Conservation (phyloP, 2,329 filamentous ascomycete genomes). For the Fusarium sp. region DNA sequence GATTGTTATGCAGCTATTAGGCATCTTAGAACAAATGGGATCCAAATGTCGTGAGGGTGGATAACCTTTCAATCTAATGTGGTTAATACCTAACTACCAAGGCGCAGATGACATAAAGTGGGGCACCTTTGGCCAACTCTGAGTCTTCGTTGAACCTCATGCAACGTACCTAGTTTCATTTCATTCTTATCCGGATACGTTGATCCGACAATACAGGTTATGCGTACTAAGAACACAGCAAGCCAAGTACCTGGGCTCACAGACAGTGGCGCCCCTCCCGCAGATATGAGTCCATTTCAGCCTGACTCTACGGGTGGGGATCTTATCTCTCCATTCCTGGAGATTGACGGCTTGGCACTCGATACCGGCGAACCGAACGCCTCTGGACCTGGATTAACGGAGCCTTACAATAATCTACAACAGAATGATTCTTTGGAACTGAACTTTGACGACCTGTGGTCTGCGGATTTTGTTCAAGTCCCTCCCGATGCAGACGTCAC, state of each 20-base stretch:
- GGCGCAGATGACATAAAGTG: neutral
- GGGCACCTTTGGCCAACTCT: neutral
- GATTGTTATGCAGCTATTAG: no score
- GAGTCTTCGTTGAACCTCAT: conserved; percentile 7
- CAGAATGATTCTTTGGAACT: neutral
- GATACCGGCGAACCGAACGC: neutral
- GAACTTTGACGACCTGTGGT: conserved; percentile 3
- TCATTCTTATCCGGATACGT: conserved; percentile 4
- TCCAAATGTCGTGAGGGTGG: no score
- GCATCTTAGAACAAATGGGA: no score
- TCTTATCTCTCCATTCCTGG: neutral
- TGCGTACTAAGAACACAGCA: neutral
- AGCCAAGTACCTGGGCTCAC: neutral
- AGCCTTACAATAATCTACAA: neutral
- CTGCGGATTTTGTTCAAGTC: neutral
- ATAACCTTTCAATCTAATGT: no score
- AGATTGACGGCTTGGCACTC: neutral
- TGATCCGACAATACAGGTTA: conserved; percentile 5
- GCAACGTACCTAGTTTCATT: neutral
- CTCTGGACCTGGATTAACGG: neutral
- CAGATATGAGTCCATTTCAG: neutral
- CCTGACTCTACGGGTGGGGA: neutral
- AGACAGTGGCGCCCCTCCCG: neutral
- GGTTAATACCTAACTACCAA: no score
- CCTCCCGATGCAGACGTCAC: neutral